These are phyloP conservation scores for Sphaerulina vaccinii DNA, from an alignment of 2,329 filamentous ascomycete species.

Conservation along the genomic window DNA sequence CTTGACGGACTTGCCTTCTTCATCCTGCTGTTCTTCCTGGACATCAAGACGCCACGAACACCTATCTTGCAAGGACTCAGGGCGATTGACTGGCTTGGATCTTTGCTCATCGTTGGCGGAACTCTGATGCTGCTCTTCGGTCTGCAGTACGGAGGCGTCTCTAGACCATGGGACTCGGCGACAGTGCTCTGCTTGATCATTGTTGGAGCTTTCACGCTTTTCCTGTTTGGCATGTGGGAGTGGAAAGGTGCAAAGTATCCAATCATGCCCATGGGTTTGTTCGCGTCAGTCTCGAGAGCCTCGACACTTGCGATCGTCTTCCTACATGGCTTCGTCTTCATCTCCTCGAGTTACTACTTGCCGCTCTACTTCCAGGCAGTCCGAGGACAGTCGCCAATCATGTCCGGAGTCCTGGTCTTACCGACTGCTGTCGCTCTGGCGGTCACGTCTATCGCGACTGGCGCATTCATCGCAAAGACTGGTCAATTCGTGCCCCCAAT, in stretches of 20 bases:
- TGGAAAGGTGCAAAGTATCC: constrained; percentile 72
- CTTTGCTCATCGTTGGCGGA: constrained; percentile 67
- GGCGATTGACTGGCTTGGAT: constrained; percentile 66
- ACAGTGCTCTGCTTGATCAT: constrained; percentile 75
- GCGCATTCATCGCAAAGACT: constrained; percentile 46
- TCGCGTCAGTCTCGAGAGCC: constrained; percentile 64
- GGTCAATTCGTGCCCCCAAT: constrained; percentile 53
- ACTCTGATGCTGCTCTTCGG: constrained; percentile 85
- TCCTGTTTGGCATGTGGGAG: constrained; percentile 70
- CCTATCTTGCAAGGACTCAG: constrained; percentile 61
- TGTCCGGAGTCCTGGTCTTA: constrained; percentile 64
- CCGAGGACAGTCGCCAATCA: constrained; percentile 64
- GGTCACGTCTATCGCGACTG: constrained; percentile 36
- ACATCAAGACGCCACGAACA: constrained; percentile 66
- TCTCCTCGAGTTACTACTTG: constrained; percentile 73
- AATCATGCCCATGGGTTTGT: constrained; percentile 72
- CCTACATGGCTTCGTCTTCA: constrained; percentile 74
- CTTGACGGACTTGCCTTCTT: constrained; percentile 60
- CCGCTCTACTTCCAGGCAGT: constrained; percentile 83
- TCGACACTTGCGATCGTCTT: constrained; percentile 67
- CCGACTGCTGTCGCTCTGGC: constrained; percentile 39
- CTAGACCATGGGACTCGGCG: constrained; percentile 71
- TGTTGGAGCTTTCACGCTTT: constrained; percentile 62
- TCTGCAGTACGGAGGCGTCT: constrained; percentile 77
- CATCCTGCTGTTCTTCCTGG: constrained; percentile 61